Evolutionary conservation across 306 rosid genomes (phyloP).

Genomic region (Castanea sativa): DNA sequence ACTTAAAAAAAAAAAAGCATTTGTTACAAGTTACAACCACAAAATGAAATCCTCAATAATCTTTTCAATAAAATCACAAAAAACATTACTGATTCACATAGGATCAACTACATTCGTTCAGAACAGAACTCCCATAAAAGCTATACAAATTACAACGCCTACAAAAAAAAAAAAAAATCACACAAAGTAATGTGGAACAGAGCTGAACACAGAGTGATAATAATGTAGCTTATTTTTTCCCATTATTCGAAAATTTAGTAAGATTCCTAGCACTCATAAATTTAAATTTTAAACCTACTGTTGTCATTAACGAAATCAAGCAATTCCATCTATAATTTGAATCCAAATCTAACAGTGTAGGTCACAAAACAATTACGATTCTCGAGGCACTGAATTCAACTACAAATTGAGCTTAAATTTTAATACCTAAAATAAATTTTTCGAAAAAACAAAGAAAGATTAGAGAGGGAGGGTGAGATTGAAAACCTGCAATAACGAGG

Average conservation of each 20-base stretch:
- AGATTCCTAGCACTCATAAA: neutral
- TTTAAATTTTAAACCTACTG: neutral
- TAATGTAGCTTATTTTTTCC: neutral
- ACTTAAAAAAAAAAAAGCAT: neutral
- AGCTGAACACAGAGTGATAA: neutral
- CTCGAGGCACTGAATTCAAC: constrained; percentile 1
- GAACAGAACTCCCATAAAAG: neutral
- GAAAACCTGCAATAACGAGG: constrained; percentile 81
- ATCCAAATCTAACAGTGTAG: constrained; percentile 1
- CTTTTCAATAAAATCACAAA: neutral
- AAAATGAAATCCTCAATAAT: neutral
- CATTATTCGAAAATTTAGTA: neutral
- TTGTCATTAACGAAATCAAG: neutral
- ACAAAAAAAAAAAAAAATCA: neutral
- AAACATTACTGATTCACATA: neutral
- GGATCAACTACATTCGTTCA: neutral
- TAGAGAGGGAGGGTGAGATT: neutral
- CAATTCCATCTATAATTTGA: constrained; percentile 9
- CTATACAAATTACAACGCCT: neutral
- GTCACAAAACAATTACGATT: neutral
- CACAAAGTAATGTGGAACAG: too few relatives aligned
- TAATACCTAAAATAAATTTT: neutral
- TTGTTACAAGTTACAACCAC: neutral
- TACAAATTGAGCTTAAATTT: constrained; percentile 16
- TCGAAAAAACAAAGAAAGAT: neutral